Evolutionary conservation across 2,329 filamentous ascomycete species (phyloP).

Genomic region (Emericellopsis atlantica): DNA sequence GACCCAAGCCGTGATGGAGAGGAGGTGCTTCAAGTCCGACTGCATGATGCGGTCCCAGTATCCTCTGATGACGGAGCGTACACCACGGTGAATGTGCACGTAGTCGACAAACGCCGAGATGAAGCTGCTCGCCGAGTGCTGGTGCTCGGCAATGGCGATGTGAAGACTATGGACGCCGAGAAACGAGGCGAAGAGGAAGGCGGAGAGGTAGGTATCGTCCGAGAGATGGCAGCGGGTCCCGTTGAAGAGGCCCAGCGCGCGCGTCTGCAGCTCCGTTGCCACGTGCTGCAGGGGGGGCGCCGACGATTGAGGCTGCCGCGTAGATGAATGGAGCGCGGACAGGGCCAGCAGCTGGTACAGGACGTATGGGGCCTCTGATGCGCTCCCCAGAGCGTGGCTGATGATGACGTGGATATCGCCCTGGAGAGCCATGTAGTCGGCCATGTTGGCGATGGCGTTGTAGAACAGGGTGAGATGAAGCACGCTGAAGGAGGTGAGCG

Average conservation of each 20-base stretch:
- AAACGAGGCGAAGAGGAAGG: constrained; percentile 16
- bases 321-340: neutral
- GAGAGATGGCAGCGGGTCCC: constrained; percentile 7
- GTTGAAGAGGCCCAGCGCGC: constrained; percentile 16
- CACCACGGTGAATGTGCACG: neutral
- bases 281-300: constrained; percentile 3
- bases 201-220: constrained; percentile 12
- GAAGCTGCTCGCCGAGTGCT: neutral
- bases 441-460: neutral
- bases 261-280: constrained; percentile 15
- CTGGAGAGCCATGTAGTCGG: no score
- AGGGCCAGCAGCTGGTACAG: neutral
- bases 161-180: constrained; percentile 14
- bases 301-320: neutral
- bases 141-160: neutral
- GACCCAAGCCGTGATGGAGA: no score
- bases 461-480: no score
- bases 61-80: neutral
- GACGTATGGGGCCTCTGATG: no score
- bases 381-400: no score
- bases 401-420: no score
- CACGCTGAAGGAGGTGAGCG: no score
- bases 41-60: no score
- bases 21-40: no score
- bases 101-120: neutral